Conservation (phyloP, 805 yeast species). For the Barnettozyma populi region DNA sequence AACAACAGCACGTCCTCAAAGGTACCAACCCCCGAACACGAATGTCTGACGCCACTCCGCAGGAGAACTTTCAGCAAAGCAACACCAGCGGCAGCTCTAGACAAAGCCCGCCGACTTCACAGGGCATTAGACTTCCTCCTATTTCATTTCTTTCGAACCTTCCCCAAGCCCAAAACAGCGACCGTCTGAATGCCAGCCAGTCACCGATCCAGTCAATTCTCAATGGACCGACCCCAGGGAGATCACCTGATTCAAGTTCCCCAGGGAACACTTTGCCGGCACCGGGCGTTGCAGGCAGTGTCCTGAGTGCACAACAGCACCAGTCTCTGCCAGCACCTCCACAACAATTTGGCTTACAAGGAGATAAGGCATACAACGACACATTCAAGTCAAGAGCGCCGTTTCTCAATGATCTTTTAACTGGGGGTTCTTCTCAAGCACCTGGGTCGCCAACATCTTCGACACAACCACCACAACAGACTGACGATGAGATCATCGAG, state of each 20-base stretch:
- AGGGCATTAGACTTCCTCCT: conserved; percentile 33
- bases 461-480: conserved; percentile 10
- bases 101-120: conserved; percentile 4
- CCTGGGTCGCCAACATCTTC: not conserved
- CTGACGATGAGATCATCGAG: conserved; percentile 25
- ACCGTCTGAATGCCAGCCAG: not conserved
- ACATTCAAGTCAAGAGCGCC: conserved; percentile 9
- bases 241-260: not conserved
- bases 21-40: not conserved
- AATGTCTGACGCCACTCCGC: not conserved
- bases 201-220: conserved; percentile 5
- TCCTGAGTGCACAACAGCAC: not conserved
- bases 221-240: not conserved
- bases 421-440: not conserved
- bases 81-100: not conserved
- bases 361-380: not conserved
- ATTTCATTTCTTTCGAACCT: conserved; percentile 29
- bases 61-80: not conserved
- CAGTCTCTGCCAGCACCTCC: not conserved
- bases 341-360: not conserved
- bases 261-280: not conserved
- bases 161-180: conserved; percentile 3
- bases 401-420: conserved; percentile 5
- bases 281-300: not conserved
- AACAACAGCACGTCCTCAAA: not conserved